phyloP scores from a whole-genome alignment of 352 stramenopile species.

The Phytopythium vexans region DNA sequence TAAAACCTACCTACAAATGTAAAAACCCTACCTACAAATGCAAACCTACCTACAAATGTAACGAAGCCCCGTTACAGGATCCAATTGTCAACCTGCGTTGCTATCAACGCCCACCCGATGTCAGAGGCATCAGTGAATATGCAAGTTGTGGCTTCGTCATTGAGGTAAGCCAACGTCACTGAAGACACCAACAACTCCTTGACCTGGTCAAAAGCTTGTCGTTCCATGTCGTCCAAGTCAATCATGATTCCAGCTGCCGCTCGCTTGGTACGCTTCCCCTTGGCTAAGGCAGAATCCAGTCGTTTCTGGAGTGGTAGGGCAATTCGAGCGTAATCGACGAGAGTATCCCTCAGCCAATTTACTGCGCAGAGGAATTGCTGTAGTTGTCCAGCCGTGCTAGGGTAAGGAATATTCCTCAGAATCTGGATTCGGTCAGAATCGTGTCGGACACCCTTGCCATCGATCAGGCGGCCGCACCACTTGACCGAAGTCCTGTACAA shows the following conservation, averaged over 20 bases:
- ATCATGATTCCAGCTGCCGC: not conserved
- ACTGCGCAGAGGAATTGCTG: slow-evolving; percentile 21
- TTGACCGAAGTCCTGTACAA: slow-evolving; percentile 15
- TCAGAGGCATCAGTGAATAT: slow-evolving; percentile 10
- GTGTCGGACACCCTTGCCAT: slow-evolving; percentile 10
- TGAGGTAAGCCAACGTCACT: slow-evolving; percentile 2
- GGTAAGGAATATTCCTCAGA: not conserved
- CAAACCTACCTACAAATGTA: no score
- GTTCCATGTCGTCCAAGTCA: not conserved
- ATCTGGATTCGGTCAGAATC: slow-evolving; percentile 8
- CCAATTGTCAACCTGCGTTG: slow-evolving; percentile 12
- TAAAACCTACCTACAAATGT: no score
- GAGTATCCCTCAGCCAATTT: slow-evolving; percentile 13
- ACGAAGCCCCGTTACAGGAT: no score
- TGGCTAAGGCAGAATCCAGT: slow-evolving; percentile 4
- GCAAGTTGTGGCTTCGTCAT: slow-evolving; percentile 1
- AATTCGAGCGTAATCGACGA: slow-evolving; percentile 17
- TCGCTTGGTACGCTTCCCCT: slow-evolving; percentile 1
- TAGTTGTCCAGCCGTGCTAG: slow-evolving; percentile 8
- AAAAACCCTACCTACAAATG: no score
- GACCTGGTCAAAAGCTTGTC: not conserved
- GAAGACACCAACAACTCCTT: slow-evolving; percentile 3
- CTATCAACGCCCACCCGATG: slow-evolving; percentile 5
- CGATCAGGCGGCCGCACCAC: slow-evolving; percentile 15
- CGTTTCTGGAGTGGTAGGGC: slow-evolving; percentile 10